These are phyloP conservation scores for Clarkia xantiana DNA, from an alignment of 345 rosid species.

Conservation along the genomic window DNA sequence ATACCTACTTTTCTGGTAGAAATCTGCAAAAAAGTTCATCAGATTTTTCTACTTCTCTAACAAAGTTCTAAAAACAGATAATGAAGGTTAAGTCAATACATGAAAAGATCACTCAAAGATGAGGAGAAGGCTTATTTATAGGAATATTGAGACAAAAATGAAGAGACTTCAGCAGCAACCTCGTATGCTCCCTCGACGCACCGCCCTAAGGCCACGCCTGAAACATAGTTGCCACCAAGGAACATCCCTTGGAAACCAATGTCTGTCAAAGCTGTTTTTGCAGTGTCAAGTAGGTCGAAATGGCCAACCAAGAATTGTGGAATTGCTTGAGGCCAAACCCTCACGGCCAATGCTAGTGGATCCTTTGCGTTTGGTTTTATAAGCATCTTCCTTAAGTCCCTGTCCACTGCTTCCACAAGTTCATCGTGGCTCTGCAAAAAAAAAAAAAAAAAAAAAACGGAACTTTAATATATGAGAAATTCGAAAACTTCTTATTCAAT, in stretches of 20 bases:
- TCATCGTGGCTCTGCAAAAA: slow-evolving; percentile 39
- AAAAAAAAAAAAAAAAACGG: too few species aligned
- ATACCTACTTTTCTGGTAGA: too few species aligned
- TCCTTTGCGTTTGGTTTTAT: slow-evolving; percentile 60
- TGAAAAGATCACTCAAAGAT: not conserved
- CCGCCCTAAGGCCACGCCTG: slow-evolving; percentile 81
- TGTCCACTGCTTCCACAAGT: slow-evolving; percentile 76
- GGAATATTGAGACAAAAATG: slow-evolving; percentile 41
- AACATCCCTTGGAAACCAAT: slow-evolving; percentile 54
- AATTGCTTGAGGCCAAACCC: slow-evolving; percentile 88
- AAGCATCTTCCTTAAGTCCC: slow-evolving; percentile 91
- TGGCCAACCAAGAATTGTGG: slow-evolving; percentile 90
- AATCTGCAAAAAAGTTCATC: too few species aligned
- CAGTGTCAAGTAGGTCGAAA: slow-evolving; percentile 47
- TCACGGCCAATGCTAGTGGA: slow-evolving; percentile 57
- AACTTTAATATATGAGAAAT: too few species aligned
- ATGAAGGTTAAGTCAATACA: too few species aligned
- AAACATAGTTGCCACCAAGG: slow-evolving; percentile 68
- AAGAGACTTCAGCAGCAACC: slow-evolving; percentile 53
- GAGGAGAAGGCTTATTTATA: slow-evolving; percentile 23
- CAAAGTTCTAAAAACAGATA: not conserved
- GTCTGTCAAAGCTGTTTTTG: slow-evolving; percentile 38
- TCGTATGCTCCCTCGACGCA: slow-evolving; percentile 84
- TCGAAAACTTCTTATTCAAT: too few species aligned
- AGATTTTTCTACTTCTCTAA: not conserved